A percentile compares a stretch with the other conserved stretches of the same genome.
Conservation (phyloP, 140 eudicot species). For the Senecio squalidus region DNA sequence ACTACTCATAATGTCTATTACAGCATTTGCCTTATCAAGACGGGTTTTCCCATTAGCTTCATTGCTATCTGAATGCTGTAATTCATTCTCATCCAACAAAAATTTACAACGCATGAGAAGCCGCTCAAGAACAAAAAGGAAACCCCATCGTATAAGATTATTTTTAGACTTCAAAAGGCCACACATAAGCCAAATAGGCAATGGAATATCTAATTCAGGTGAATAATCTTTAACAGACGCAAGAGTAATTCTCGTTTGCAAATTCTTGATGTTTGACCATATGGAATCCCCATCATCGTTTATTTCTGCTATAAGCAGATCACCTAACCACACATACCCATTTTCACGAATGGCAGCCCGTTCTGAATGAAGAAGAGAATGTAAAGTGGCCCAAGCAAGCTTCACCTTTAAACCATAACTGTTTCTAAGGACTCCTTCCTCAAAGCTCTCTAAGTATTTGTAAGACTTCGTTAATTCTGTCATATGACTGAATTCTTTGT, state of each 20-base stretch:
- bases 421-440: constrained; percentile 45
- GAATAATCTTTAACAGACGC: constrained; percentile 78
- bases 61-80: constrained; percentile 45
- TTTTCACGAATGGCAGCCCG: constrained; percentile 67
- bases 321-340: constrained; percentile 97
- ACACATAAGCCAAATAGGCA: constrained; percentile 89
- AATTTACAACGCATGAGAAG: constrained; percentile 90
- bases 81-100: constrained; percentile 79
- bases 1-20: constrained; percentile 85
- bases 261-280: constrained; percentile 62
- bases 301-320: constrained; percentile 80
- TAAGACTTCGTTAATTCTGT: constrained; percentile 62
- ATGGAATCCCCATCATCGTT: constrained; percentile 53
- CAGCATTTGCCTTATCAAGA: constrained; percentile 94
- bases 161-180: constrained; percentile 85
- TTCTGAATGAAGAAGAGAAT: constrained; percentile 95
- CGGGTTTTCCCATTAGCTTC: constrained; percentile 57
- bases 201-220: constrained; percentile 57
- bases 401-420: constrained; percentile 52
- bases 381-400: constrained; percentile 92
- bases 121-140: constrained; percentile 75
- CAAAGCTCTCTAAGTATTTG: constrained; percentile 59
- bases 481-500: constrained; percentile 73
- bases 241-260: constrained; percentile 57
- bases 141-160: constrained; percentile 80